These are phyloP conservation scores for Picea engelmannii DNA, from an alignment of 83 land plant species.

Conservation along the genomic window DNA sequence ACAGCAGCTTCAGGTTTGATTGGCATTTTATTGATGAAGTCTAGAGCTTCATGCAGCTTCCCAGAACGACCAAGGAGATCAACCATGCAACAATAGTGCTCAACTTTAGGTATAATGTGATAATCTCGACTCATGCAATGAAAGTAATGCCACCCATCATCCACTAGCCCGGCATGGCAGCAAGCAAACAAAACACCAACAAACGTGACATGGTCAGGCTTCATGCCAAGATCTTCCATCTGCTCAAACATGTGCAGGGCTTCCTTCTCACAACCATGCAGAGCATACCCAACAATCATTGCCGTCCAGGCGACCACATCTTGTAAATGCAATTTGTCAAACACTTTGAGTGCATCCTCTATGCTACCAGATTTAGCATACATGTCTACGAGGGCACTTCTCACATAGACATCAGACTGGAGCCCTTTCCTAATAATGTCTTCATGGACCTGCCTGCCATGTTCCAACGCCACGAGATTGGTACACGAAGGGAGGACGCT, in stretches of 20 bases:
- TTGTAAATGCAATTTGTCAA: slow-evolving; percentile 31
- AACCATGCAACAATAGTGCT: slow-evolving; percentile 71
- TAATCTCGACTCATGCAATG: too few species aligned
- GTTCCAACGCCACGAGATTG: not conserved
- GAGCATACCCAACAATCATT: slow-evolving; percentile 62
- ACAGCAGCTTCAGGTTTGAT: slow-evolving; percentile 54
- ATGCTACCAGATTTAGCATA: slow-evolving; percentile 40
- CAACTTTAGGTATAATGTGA: too few species aligned
- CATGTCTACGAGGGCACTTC: slow-evolving; percentile 54
- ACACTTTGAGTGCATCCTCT: slow-evolving; percentile 37
- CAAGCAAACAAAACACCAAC: slow-evolving; percentile 64
- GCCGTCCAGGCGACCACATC: slow-evolving; percentile 66
- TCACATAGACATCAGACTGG: slow-evolving; percentile 23
- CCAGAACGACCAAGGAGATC: slow-evolving; percentile 75
- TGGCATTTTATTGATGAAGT: slow-evolving; percentile 51
- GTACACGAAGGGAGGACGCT: slow-evolving; percentile 38
- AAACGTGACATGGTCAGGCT: slow-evolving; percentile 63
- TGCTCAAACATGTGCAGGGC: slow-evolving; percentile 50
- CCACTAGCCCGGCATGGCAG: slow-evolving; percentile 68
- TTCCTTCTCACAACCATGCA: slow-evolving; percentile 52
- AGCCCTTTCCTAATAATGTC: slow-evolving; percentile 37
- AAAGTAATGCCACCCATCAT: too few species aligned
- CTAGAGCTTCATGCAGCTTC: slow-evolving; percentile 38
- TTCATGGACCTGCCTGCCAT: slow-evolving; percentile 42
- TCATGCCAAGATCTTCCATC: slow-evolving; percentile 35